phyloP scores from a whole-genome alignment of 2,329 filamentous ascomycete genomes.

The Chaetomium sp. region DNA sequence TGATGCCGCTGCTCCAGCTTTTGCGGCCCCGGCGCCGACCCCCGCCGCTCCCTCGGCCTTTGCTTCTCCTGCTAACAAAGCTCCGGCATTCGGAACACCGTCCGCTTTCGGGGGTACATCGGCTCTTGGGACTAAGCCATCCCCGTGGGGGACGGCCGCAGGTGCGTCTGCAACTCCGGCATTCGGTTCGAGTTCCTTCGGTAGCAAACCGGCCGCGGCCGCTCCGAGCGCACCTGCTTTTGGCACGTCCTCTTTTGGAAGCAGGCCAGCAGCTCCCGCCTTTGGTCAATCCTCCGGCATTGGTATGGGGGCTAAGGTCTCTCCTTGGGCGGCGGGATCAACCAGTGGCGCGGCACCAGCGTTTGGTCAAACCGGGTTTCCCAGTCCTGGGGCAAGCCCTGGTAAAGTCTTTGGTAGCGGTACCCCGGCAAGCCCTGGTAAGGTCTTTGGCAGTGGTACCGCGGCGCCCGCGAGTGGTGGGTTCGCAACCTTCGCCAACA shows the following conservation, averaged over 20 bases:
- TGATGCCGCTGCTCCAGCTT: conserved; percentile 41
- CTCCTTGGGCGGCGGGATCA: conserved; percentile 55
- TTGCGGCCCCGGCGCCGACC: conserved; percentile 39
- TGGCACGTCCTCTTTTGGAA: conserved; percentile 50
- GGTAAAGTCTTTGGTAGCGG: conserved; percentile 45
- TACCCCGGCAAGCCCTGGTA: conserved; percentile 35
- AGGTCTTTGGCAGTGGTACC: conserved; percentile 42
- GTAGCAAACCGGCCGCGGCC: conserved; percentile 32
- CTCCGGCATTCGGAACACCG: conserved; percentile 35
- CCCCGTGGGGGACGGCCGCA: conserved; percentile 51
- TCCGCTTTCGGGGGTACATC: conserved; percentile 50
- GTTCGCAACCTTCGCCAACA: conserved; percentile 57
- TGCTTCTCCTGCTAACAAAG: conserved; percentile 26
- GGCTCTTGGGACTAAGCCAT: conserved; percentile 53
- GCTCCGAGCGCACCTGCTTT: conserved; percentile 46
- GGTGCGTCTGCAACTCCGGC: conserved; percentile 38
- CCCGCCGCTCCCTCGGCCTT: conserved; percentile 35
- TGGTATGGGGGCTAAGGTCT: conserved; percentile 47
- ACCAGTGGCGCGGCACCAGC: conserved; percentile 44
- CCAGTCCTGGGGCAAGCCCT: conserved; percentile 42
- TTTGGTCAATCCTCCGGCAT: conserved; percentile 57
- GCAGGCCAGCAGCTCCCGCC: conserved; percentile 41
- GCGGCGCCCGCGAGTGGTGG: conserved; percentile 45
- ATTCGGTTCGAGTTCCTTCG: conserved; percentile 33
- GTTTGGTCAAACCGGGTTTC: conserved; percentile 59